phyloP scores from a whole-genome alignment of 2,329 filamentous ascomycete species.

The Didymella lethalis region DNA sequence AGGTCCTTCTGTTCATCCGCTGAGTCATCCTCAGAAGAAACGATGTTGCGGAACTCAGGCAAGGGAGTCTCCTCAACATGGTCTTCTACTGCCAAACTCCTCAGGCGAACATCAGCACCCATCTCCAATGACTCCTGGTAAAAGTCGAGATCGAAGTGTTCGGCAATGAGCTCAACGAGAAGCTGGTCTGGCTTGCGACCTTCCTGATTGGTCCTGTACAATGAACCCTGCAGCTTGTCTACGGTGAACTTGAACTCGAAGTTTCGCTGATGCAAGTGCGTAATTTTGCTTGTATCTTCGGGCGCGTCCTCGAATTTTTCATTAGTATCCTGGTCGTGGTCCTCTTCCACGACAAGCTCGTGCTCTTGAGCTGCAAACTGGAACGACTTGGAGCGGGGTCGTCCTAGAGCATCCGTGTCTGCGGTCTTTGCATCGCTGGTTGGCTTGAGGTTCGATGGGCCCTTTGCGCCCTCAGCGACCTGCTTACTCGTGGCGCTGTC shows the following conservation, averaged over 20 bases:
- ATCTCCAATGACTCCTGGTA: conserved; percentile 91
- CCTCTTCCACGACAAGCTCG: conserved; percentile 81
- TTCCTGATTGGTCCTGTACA: conserved; percentile 86
- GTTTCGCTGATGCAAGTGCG: conserved; percentile 81
- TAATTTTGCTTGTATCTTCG: conserved; percentile 61
- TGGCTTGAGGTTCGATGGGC: conserved; percentile 50
- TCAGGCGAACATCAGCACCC: conserved; percentile 87
- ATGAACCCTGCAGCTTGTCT: conserved; percentile 88
- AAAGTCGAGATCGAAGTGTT: conserved; percentile 86
- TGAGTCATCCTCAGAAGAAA: conserved; percentile 83
- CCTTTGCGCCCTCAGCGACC: conserved; percentile 44
- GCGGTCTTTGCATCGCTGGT: conserved; percentile 34
- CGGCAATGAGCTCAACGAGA: conserved; percentile 88
- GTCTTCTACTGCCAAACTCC: conserved; percentile 88
- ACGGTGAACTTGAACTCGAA: conserved; percentile 98
- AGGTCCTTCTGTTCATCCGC: conserved; percentile 78
- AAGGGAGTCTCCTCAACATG: conserved; percentile 87
- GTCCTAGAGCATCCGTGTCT: conserved; percentile 51
- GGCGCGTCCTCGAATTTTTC: conserved; percentile 73
- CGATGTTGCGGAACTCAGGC: conserved; percentile 93
- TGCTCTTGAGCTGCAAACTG: conserved; percentile 75
- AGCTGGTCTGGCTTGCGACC: conserved; percentile 78
- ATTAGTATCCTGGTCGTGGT: conserved; percentile 67
- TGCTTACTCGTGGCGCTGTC: conserved; percentile 51
- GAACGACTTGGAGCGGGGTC: conserved; percentile 74